Conservation (phyloP, 345 rosid species). For the Viola odorata region DNA sequence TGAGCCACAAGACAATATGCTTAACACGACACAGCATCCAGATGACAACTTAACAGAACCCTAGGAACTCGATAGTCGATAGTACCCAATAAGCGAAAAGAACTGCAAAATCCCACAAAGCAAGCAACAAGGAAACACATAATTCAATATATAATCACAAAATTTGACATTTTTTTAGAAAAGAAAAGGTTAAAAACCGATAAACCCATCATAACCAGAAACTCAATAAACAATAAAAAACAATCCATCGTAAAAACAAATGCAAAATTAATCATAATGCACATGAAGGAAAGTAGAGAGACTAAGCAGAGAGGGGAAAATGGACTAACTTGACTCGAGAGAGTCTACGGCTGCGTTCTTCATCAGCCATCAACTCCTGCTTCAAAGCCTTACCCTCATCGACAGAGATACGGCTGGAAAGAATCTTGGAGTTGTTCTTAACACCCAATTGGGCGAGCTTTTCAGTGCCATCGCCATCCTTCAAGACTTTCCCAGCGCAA, state of each 20-base stretch:
- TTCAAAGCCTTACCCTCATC: conserved; percentile 63
- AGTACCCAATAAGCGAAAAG: too few relatives aligned
- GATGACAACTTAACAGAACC: too few relatives aligned
- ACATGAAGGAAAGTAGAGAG: neutral
- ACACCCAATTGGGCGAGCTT: conserved; percentile 56
- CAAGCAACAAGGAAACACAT: too few relatives aligned
- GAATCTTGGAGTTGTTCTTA: conserved; percentile 68
- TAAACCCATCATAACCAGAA: neutral
- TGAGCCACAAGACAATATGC: neutral
- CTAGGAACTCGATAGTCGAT: too few relatives aligned
- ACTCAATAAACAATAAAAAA: conserved; percentile 1
- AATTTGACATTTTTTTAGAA: too few relatives aligned
- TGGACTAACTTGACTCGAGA: conserved; percentile 63
- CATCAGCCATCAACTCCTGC: conserved; percentile 57
- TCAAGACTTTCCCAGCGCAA: conserved; percentile 66
- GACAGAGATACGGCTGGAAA: conserved; percentile 49
- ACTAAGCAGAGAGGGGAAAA: neutral
- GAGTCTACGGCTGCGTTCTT: conserved; percentile 66
- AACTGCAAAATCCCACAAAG: too few relatives aligned
- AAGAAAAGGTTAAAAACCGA: neutral
- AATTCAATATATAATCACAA: too few relatives aligned
- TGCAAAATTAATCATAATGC: neutral
- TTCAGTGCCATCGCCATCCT: conserved; percentile 49
- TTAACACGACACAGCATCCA: neutral
- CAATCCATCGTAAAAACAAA: neutral